A percentile compares a stretch with the other conserved stretches of the same genome.
These are phyloP conservation scores for Eucalyptus sp. DNA, from an alignment of 345 rosid species.

Conservation along the genomic window DNA sequence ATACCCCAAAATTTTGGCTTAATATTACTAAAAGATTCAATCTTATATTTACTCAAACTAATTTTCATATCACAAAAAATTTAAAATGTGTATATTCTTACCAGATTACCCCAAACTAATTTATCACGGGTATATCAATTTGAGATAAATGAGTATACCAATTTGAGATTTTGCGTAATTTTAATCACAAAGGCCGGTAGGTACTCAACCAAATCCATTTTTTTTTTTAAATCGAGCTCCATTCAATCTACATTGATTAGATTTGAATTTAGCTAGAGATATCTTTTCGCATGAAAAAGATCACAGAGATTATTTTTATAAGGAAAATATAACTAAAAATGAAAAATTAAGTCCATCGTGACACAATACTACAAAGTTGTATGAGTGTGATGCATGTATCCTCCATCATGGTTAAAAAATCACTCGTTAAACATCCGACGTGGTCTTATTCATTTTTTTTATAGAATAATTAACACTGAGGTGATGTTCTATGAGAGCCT, in stretches of 20 bases:
- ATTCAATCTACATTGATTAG: not conserved
- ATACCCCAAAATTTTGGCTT: not conserved
- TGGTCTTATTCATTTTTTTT: not conserved
- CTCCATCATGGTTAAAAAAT: too few species aligned
- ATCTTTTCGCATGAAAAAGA: not conserved
- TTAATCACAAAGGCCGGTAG: not conserved
- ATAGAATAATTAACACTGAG: accelerated
- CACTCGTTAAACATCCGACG: not conserved
- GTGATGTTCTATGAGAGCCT: too few species aligned
- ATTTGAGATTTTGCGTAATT: too few species aligned
- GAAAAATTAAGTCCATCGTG: not conserved
- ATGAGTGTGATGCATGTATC: too few species aligned
- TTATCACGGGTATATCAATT: accelerated
- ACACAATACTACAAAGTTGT: not conserved
- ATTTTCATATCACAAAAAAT: not conserved
- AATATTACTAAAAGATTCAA: not conserved
- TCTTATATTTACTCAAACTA: not conserved
- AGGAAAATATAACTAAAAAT: not conserved
- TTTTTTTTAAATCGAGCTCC: not conserved
- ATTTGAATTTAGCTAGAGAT: not conserved
- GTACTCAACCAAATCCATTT: not conserved
- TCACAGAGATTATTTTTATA: not conserved
- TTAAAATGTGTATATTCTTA: not conserved
- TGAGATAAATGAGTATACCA: accelerated
- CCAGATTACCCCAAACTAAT: accelerated